Evolutionary conservation across 2,329 filamentous ascomycete species (phyloP).

Genomic region (Ploettnerulaceae sp.): DNA sequence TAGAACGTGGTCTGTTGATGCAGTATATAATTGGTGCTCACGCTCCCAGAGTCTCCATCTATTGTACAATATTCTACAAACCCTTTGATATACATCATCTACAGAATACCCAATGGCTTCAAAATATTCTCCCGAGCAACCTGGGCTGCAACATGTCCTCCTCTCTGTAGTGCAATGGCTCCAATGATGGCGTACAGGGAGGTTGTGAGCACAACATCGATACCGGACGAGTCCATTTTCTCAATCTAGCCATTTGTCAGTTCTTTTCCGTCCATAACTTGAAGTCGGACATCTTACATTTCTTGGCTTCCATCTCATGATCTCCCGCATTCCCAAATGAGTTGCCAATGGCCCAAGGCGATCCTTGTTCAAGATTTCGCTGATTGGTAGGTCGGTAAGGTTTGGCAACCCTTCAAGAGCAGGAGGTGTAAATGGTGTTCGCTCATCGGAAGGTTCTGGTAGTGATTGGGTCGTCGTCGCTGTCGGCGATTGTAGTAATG

Average conservation of each 20-base stretch:
- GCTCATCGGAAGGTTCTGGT: conserved; percentile 43
- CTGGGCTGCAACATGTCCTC: conserved; percentile 69
- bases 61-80: conserved; percentile 31
- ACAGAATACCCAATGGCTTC: conserved; percentile 33
- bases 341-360: conserved; percentile 64
- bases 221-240: conserved; percentile 67
- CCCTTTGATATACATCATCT: conserved; percentile 20
- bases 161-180: conserved; percentile 82
- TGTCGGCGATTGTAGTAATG: conserved; percentile 45
- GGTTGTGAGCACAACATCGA: conserved; percentile 68
- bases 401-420: conserved; percentile 70
- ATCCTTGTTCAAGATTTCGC: conserved; percentile 56
- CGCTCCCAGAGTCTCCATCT: conserved; percentile 1
- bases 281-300: conserved; percentile 48
- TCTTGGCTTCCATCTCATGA: conserved; percentile 85
- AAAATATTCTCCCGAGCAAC: conserved; percentile 62
- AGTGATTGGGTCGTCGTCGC: conserved; percentile 30
- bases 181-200: conserved; percentile 83
- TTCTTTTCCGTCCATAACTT: conserved; percentile 11
- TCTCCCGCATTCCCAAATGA: conserved; percentile 64
- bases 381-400: conserved; percentile 57
- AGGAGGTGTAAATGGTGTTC: conserved; percentile 64
- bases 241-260: conserved; percentile 44
- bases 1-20: neutral
- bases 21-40: neutral